Evolutionary conservation across 768 basidiomycete species (phyloP).

Genomic region (Russula virescens): DNA sequence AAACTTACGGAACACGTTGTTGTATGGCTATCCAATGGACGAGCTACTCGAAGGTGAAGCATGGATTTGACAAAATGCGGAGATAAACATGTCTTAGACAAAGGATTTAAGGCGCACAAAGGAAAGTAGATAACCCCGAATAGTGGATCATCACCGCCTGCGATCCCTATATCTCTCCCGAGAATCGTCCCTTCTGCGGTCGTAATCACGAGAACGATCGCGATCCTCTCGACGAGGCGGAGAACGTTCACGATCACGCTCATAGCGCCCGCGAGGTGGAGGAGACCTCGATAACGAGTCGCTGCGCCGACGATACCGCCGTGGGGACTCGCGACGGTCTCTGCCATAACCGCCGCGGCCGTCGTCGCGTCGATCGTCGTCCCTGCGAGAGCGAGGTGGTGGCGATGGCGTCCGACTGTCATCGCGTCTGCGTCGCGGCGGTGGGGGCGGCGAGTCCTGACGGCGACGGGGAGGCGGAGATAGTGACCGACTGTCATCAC

Average conservation of each 20-base stretch:
- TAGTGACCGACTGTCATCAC: constrained; percentile 16
- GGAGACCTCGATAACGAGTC: constrained; percentile 19
- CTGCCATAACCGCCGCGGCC: constrained; percentile 3
- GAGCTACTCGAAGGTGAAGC: not conserved
- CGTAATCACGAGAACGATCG: constrained; percentile 10
- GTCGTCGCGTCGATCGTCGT: constrained; percentile 3
- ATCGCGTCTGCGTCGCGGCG: constrained; percentile 1
- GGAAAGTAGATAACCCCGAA: not conserved
- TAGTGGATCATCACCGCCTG: not conserved
- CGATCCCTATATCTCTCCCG: constrained; percentile 20
- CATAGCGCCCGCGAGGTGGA: constrained; percentile 14
- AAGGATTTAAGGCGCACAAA: not conserved
- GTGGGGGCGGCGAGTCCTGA: constrained; percentile 12
- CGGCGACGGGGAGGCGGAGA: constrained; percentile 12
- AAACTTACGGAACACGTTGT: too few species aligned
- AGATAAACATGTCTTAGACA: not conserved
- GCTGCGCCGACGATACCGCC: constrained; percentile 16
- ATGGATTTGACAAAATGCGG: not conserved
- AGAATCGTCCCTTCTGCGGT: constrained; percentile 20
- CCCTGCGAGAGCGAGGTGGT: constrained; percentile 15
- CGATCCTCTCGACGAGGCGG: too few species aligned
- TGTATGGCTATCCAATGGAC: too few species aligned
- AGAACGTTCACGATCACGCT: constrained; percentile 1
- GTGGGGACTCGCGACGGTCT: constrained; percentile 2
- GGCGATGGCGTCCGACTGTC: constrained; percentile 18